Conservation (phyloP, 116 monocot species). For the Zostera marina region DNA sequence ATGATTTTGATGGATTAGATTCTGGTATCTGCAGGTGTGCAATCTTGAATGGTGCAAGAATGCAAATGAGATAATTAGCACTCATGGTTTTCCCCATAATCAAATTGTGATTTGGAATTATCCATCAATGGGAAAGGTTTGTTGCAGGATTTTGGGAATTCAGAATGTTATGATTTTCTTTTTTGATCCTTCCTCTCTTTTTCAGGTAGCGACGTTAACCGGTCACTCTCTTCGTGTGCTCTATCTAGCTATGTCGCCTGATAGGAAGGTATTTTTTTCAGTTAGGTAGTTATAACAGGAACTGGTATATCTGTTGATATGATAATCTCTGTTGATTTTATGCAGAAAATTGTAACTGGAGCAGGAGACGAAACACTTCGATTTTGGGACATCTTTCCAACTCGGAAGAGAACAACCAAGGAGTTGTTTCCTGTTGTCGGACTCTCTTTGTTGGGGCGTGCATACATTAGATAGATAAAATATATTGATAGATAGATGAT, state of each 20-base stretch:
- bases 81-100: conserved; percentile 95
- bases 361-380: conserved; percentile 93
- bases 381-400: conserved; percentile 88
- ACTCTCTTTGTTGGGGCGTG: too few species aligned
- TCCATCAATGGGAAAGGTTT: conserved; percentile 85
- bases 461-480: too few species aligned
- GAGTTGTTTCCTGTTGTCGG: too few species aligned
- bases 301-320: not conserved
- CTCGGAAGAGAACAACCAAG: conserved; percentile 27
- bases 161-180: too few species aligned
- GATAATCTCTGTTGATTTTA: not conserved
- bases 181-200: too few species aligned
- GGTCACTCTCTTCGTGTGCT: conserved; percentile 76
- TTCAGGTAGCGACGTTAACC: conserved; percentile 70
- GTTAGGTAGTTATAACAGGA: not conserved
- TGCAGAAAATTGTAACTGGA: conserved; percentile 87
- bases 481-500: too few species aligned
- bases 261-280: conserved; percentile 25
- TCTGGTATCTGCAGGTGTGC: conserved; percentile 53
- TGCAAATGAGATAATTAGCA: conserved; percentile 87
- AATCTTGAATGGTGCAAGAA: conserved; percentile 90
- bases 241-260: conserved; percentile 76
- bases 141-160: not conserved
- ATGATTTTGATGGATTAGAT: not conserved
- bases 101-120: conserved; percentile 98